These are phyloP conservation scores for Berberis thunbergii DNA, from an alignment of 164 flowering plant genomes.

Conservation along the genomic window DNA sequence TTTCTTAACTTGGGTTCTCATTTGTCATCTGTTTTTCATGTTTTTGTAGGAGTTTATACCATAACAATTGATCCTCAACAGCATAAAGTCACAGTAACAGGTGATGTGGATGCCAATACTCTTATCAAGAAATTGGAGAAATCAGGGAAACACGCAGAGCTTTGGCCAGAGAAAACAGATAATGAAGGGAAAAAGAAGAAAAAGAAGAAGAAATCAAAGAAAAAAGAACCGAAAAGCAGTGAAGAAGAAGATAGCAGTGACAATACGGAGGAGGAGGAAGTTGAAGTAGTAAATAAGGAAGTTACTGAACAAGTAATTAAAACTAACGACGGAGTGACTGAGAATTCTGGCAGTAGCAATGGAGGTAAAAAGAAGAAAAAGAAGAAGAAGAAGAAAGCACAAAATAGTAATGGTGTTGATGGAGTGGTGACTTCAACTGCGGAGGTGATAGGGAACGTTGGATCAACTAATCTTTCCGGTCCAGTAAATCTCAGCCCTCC, in stretches of 20 bases:
- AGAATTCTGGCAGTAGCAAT: slow-evolving; percentile 1
- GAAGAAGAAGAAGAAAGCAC: too few species aligned
- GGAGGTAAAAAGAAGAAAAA: too few species aligned
- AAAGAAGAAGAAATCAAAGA: slow-evolving; percentile 7
- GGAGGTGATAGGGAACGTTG: slow-evolving; percentile 8
- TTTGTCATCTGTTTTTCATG: background rate
- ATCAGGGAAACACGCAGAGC: slow-evolving; percentile 48
- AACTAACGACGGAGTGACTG: background rate
- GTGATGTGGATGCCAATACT: slow-evolving; percentile 44
- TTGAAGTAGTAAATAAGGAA: background rate
- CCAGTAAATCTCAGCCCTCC: slow-evolving; percentile 16
- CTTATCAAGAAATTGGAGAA: slow-evolving; percentile 45
- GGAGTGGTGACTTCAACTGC: slow-evolving; percentile 8
- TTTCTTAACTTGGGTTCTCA: too few species aligned
- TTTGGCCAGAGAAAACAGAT: slow-evolving; percentile 41
- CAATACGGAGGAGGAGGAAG: background rate
- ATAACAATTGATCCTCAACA: slow-evolving; percentile 37
- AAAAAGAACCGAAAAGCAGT: slow-evolving; percentile 5
- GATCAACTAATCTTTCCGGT: background rate
- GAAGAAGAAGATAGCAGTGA: background rate
- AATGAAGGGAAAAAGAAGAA: slow-evolving; percentile 24
- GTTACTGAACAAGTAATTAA: background rate
- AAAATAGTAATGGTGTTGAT: slow-evolving; percentile 1
- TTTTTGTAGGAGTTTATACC: slow-evolving; percentile 43
- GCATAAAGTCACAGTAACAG: slow-evolving; percentile 56